Evolutionary conservation across 192 early-diverging fungal genomes (phyloP), one percentile per base, ranked within the genome.

Genomic region (Chytriomyces hyalinus): DNA sequence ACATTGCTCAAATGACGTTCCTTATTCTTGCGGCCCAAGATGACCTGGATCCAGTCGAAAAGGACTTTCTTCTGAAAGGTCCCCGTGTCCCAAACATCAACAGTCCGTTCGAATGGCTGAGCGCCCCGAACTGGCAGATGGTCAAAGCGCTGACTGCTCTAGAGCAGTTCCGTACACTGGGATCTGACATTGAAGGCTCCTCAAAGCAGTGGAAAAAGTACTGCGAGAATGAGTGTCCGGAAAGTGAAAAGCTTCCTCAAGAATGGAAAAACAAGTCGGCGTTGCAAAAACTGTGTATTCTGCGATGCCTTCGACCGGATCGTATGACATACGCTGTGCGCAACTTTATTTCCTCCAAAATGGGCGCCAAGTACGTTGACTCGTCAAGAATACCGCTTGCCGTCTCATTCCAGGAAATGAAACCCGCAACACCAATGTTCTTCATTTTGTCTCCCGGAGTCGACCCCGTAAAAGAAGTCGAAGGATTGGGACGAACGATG

Each of bases 121-220:
- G 73, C 6, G 67, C 83, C 46, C 45, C 76, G 7, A 84, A 83
- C 20, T 91, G 88, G 89, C 83, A 80, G 10, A 87, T 89, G 83
- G 80, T 89, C 36, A 91, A 91, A 70, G 84, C 88, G 0, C 71
- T 91, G 44, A 87, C 90, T 0, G 87, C 85, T 61, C 67, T 88
- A 61, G 90, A 91, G 76, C 80, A 76, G n/a, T 91, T 91, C 76
- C 67, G 82, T 48, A 82, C 85, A 0, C 73, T 91, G 13, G 79
- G 87, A 6, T 87, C 85, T 26, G 90, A 91, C 70, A 91, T 91
- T 70, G 90, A 91, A 77, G 88, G 88, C 8, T 89, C 86, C 4
- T 78, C 90, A 4, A 91, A 91, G 75, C 90, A 91, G 68, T 91
- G 90, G 90, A 88, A 87, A 65, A 91, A 91, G 78, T 91, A 89